Percentiles rank a stretch among this genome's conserved stretches.
Evolutionary conservation across 2,329 filamentous ascomycete species (phyloP).

Genomic region (Madurella fahalii): DNA sequence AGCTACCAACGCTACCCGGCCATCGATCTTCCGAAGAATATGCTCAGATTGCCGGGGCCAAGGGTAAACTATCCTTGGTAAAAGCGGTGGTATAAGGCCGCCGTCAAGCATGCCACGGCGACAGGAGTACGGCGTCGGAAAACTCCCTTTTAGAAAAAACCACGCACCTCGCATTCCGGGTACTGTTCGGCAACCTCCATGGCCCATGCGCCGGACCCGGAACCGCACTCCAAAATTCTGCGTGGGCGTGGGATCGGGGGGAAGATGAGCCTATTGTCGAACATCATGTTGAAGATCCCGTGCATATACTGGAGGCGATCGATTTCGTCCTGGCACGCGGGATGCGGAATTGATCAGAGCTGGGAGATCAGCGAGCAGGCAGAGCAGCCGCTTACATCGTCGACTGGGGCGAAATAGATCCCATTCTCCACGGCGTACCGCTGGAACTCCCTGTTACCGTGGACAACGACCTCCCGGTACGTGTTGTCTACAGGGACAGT

Average conservation of each 20-base stretch:
- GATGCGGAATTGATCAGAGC: conserved; percentile 13
- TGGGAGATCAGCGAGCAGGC: conserved; percentile 1
- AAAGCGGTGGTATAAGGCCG: no score
- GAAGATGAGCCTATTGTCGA: conserved; percentile 65
- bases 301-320: conserved; percentile 63
- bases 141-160: conserved; percentile 13
- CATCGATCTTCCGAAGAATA: no score
- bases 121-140: not conserved
- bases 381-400: conserved; percentile 54
- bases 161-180: conserved; percentile 59
- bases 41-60: no score
- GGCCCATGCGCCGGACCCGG: conserved; percentile 68
- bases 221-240: conserved; percentile 68
- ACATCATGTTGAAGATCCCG: conserved; percentile 56
- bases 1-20: no score
- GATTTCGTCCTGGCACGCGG: conserved; percentile 55
- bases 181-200: conserved; percentile 61
- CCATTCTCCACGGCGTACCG: conserved; percentile 60
- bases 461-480: conserved; percentile 55
- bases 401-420: conserved; percentile 65
- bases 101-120: no score
- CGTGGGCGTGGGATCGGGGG: conserved; percentile 57
- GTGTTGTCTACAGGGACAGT: conserved; percentile 53
- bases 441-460: conserved; percentile 64
- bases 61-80: no score